These are phyloP conservation scores for Cryptomeria japonica DNA, from an alignment of 75 land plant species.

Conservation along the genomic window DNA sequence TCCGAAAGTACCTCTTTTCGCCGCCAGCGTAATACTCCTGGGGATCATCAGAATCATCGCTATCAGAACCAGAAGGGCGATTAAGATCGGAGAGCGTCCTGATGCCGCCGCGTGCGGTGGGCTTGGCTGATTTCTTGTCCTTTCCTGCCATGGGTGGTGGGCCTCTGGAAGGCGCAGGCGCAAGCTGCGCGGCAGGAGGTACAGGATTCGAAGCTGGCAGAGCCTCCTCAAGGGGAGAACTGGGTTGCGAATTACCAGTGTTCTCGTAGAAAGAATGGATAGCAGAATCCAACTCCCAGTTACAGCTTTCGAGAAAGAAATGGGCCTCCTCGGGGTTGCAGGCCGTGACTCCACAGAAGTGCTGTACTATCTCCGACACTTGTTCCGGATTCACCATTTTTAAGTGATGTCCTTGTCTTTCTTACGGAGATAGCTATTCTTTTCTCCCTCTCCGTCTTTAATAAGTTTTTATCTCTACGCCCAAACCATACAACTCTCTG, in stretches of 20 bases:
- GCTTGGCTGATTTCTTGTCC: constrained; percentile 27
- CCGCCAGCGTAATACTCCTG: constrained; percentile 96
- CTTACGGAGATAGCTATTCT: no score
- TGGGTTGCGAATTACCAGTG: not conserved
- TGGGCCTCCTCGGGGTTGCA: constrained; percentile 46
- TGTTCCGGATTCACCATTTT: not conserved
- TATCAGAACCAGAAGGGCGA: constrained; percentile 50
- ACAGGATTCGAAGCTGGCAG: not conserved
- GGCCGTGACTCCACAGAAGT: constrained; percentile 60
- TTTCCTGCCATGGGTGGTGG: constrained; percentile 10
- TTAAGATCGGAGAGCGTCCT: constrained; percentile 82
- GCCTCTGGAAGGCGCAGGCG: constrained; percentile 1
- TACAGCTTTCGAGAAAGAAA: constrained; percentile 65
- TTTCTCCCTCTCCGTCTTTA: no score
- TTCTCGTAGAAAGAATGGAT: constrained; percentile 62
- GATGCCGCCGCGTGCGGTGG: constrained; percentile 40
- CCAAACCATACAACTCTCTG: no score
- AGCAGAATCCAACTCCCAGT: constrained; percentile 69
- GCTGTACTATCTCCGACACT: constrained; percentile 22
- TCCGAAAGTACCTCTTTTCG: constrained; percentile 76
- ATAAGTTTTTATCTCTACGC: no score
- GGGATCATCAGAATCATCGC: constrained; percentile 68
- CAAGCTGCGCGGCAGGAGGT: not conserved
- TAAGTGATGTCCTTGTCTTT: no score
- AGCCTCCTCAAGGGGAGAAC: not conserved